phyloP scores from a whole-genome alignment of 805 yeast genomes.

The Candida hispaniensis region DNA sequence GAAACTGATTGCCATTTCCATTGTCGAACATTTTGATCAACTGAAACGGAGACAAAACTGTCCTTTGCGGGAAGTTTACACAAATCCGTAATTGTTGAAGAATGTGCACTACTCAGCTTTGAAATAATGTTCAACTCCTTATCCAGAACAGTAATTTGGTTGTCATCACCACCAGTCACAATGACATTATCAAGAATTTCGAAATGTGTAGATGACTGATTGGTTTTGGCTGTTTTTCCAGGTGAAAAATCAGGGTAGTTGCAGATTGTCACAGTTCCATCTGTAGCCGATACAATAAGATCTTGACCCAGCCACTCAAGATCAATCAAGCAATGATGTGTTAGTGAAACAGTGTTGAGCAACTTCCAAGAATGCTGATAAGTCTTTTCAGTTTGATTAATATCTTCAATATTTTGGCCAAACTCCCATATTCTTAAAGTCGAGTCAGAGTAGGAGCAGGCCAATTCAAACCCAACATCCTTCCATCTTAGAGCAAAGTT shows the following conservation, averaged over 20 bases:
- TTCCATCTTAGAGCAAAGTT: conserved; percentile 49
- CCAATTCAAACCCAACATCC: conserved; percentile 35
- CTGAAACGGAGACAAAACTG: conserved; percentile 49
- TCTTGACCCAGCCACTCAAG: conserved; percentile 31
- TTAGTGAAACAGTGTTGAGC: conserved; percentile 51
- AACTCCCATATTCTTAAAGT: conserved; percentile 52
- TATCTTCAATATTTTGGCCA: conserved; percentile 31
- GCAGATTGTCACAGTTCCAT: conserved; percentile 66
- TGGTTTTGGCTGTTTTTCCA: conserved; percentile 28
- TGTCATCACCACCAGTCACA: conserved; percentile 89
- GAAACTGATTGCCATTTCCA: conserved; percentile 45
- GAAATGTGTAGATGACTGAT: conserved; percentile 80
- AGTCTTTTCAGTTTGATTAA: conserved; percentile 43
- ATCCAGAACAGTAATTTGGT: conserved; percentile 44
- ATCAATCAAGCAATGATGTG: too few species aligned
- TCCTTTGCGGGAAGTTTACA: conserved; percentile 24
- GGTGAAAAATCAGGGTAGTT: conserved; percentile 23
- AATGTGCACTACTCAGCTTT: conserved; percentile 49
- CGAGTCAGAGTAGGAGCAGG: conserved; percentile 81
- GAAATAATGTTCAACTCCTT: conserved; percentile 26
- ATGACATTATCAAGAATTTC: conserved; percentile 27
- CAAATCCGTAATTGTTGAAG: conserved; percentile 69
- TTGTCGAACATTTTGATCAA: conserved; percentile 64
- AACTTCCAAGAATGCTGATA: conserved; percentile 74
- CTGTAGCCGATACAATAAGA: conserved; percentile 58